phyloP scores from a whole-genome alignment of 148 eudicot species.

The Cornus kousa region DNA sequence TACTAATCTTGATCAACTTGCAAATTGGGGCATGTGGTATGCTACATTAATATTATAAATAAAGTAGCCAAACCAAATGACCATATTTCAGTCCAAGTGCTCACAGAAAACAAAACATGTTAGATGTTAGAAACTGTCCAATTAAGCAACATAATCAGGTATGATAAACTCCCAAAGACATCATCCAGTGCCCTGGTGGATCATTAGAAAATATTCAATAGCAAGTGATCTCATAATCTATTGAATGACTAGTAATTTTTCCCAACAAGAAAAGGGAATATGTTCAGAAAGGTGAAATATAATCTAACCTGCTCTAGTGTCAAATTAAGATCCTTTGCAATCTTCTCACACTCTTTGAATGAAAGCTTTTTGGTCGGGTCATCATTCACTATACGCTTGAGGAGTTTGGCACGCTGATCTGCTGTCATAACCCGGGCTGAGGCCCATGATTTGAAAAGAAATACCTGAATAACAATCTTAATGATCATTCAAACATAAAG shows the following conservation, averaged over 20 bases:
- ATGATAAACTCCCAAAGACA: neutral
- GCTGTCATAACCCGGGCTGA: slow-evolving; percentile 78
- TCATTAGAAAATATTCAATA: neutral
- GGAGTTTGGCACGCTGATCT: slow-evolving; percentile 82
- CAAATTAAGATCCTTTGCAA: slow-evolving; percentile 81
- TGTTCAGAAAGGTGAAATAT: slow-evolving; percentile 2
- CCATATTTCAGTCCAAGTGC: too few relatives aligned
- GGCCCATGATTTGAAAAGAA: slow-evolving; percentile 75
- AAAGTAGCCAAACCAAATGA: too few relatives aligned
- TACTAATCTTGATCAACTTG: too few relatives aligned
- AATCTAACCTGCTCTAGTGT: slow-evolving; percentile 78
- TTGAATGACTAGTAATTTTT: neutral
- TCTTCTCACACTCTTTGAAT: slow-evolving; percentile 71
- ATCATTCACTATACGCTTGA: slow-evolving; percentile 60
- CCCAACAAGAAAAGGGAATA: slow-evolving; percentile 1
- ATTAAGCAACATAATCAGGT: slow-evolving; percentile 4
- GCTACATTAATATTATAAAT: too few relatives aligned
- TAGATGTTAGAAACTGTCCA: neutral
- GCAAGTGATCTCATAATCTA: neutral
- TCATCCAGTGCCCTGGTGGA: neutral
- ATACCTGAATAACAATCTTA: slow-evolving; percentile 53
- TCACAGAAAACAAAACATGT: too few relatives aligned
- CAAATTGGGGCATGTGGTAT: too few relatives aligned
- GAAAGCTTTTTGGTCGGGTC: slow-evolving; percentile 62
- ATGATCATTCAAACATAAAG: neutral